Evolutionary conservation across 148 eudicot genomes (phyloP), one percentile per base, ranked within the genome.

Genomic region (Amaranthus cruentus): DNA sequence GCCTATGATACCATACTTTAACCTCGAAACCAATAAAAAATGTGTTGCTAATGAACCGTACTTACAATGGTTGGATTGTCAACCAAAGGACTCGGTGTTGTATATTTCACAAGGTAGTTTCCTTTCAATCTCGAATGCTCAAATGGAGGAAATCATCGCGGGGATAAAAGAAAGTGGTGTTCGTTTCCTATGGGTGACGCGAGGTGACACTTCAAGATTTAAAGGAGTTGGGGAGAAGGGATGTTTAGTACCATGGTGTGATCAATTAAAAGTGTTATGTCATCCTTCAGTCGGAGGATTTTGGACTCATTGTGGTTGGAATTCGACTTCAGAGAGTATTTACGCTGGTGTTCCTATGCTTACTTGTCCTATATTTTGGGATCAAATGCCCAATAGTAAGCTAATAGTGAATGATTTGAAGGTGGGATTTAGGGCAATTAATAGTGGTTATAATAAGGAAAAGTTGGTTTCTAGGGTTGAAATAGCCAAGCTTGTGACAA

Each of bases 271-370:
- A 55, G 81, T 89, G 48, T 70, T 87, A 56, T 76, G 83, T 28
- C 91, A 89, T 68, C 79, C 80, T 51, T 72, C 87, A 3, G 63
- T 83, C 1, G 88, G 91, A 0, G 89, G 86, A n/a, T 90, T 90
- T 70, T 88, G 83, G 91, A 76, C 91, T 4, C 94, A 84, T 44
- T 85, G 87, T 52, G 91, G 89, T 2, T 90, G 89, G 95, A 90
- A 83, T 75, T 89, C 91, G 0, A 84, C 85, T 6, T 81, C 54
- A 52, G 91, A 89, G 75, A 81, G 82, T 47, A 74, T 75, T 3
- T 85, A 74, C 50, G 82, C 83, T 2, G 88, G 93, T 4, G 69
- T 85, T 57, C 93, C 87, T 0, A 77, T 86, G 81, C 81, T 84
- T 3, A 81, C 88, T 4, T 83, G 71, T 54, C 90, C 92, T 1